Base-by-base conservation (phyloP, 352 stramenopile genomes). In the Globisporangium nodosum region DNA sequence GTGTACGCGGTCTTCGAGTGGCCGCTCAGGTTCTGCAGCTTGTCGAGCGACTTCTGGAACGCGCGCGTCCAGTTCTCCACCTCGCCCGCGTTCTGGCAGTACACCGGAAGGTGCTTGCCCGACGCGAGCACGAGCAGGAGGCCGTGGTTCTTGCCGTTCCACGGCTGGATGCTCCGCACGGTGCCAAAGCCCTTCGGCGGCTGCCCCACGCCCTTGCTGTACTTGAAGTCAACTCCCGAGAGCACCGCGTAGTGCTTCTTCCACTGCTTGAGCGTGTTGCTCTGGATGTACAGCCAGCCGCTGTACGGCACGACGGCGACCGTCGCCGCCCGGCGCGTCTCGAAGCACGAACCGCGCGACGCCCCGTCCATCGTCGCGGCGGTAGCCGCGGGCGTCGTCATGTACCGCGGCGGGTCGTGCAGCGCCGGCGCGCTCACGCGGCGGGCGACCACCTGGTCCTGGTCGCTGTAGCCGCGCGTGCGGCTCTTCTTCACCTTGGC, bases 1-100 rank as follows among this genome's bases (percentile, higher is more conserved):
- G 76, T 87, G 61, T 92, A 92, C 15, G 78, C 79, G 42, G 81
- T 90, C 64, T 86, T 87, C 5, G 77, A 88, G 39, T 82, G 68
- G 27, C 68, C 71, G 15, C 73, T 75, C 31, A 75, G 61, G 49
- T 69, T 68, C 52, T 88, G 75, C 11, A 73, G 71, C 16, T 71
- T 70, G 24, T 90, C 80, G 16, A 92, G 70, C 8, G 77, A 69
- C 53, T 78, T 78, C 46, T 75, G 74, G 31, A 86, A 68, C 15
- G 60, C 58, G 0, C 51, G 43, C 27, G 85, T 56, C 83, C 83
- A 93, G 52, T 78, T 57, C 18, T 85, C 70, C 15, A 70, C 71
- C 24, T 88, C 79, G 1, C 50, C 54, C 30, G 81, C 70, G 47
- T 49, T 74, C 8, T 62, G 50, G 47, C 77, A 88, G 24, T 83